A percentile compares a stretch with the other conserved stretches of the same genome.
Evolutionary conservation across 2,329 filamentous ascomycete genomes (phyloP).

Genomic region (Curvularia sp.): DNA sequence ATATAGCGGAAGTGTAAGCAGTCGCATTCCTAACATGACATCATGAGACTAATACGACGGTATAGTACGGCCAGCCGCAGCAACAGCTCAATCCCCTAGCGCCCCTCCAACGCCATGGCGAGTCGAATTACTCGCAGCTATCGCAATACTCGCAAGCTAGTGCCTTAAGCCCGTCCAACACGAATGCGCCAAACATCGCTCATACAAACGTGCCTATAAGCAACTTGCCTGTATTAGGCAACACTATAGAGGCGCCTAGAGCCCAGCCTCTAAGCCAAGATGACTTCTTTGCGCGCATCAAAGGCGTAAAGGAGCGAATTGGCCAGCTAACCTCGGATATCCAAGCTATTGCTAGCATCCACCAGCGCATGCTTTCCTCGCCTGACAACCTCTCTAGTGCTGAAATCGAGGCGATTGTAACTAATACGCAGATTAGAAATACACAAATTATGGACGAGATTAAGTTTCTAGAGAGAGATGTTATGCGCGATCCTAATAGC

Average conservation of each 20-base stretch:
- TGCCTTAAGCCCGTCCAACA: slow-evolving; percentile 35
- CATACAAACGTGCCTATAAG: slow-evolving; percentile 26
- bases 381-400: slow-evolving; percentile 61
- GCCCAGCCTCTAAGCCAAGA: slow-evolving; percentile 62
- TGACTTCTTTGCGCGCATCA: slow-evolving; percentile 73
- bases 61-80: slow-evolving; percentile 35
- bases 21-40: slow-evolving; percentile 5
- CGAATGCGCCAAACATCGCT: slow-evolving; percentile 22
- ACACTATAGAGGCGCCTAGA: slow-evolving; percentile 62
- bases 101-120: slow-evolving; percentile 41
- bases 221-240: slow-evolving; percentile 13
- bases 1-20: too few species aligned
- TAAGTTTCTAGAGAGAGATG: slow-evolving; percentile 75
- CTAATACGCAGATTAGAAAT: slow-evolving; percentile 63
- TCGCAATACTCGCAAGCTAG: slow-evolving; percentile 47
- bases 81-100: slow-evolving; percentile 36
- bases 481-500: slow-evolving; percentile 68
- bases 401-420: slow-evolving; percentile 71
- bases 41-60: slow-evolving; percentile 17
- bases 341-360: slow-evolving; percentile 70
- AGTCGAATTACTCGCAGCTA: slow-evolving; percentile 50
- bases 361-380: slow-evolving; percentile 74
- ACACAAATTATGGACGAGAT: slow-evolving; percentile 80
- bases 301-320: slow-evolving; percentile 72
- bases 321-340: slow-evolving; percentile 70